Evolutionary conservation across 2,329 filamentous ascomycete species (phyloP).

Genomic region (Alternaria brassicicola): DNA sequence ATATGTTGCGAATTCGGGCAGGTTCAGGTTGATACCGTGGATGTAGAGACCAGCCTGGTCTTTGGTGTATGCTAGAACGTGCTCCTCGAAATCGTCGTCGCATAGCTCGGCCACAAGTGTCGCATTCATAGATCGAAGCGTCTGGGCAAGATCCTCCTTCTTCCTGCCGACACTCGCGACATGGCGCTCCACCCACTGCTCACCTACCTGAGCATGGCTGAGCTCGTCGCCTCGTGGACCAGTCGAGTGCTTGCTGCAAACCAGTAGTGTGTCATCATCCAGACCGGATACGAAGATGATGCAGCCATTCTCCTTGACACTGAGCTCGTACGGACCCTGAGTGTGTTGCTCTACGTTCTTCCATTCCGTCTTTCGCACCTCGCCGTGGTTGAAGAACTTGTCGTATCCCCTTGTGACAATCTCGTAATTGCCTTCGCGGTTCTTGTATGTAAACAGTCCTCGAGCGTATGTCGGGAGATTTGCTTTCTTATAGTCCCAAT

Average conservation of each 20-base stretch:
- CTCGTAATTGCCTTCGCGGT: constrained; percentile 68
- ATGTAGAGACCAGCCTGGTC: constrained; percentile 89
- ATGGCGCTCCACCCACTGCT: constrained; percentile 81
- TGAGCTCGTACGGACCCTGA: constrained; percentile 88
- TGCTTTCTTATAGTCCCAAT: constrained; percentile 92
- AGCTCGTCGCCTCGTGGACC: constrained; percentile 75
- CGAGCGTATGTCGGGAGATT: constrained; percentile 90
- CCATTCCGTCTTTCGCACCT: constrained; percentile 85
- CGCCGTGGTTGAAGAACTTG: constrained; percentile 96
- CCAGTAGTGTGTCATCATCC: constrained; percentile 84
- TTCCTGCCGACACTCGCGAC: constrained; percentile 78
- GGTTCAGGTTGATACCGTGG: constrained; percentile 93
- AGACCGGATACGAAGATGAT: constrained; percentile 97
- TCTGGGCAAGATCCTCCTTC: constrained; percentile 75
- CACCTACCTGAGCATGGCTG: constrained; percentile 85
- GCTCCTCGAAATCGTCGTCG: constrained; percentile 95
- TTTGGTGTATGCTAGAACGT: constrained; percentile 86
- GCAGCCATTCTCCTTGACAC: constrained; percentile 98
- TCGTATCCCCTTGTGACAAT: constrained; percentile 93
- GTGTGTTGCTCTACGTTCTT: constrained; percentile 75
- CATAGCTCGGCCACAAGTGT: constrained; percentile 96
- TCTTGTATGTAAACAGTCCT: constrained; percentile 86
- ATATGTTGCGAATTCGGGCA: constrained; percentile 90
- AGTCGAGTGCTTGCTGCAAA: constrained; percentile 99
- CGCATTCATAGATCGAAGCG: constrained; percentile 79